Base-by-base conservation (phyloP, 2,329 filamentous ascomycete genomes). In the Rasamsonia emersonii region DNA sequence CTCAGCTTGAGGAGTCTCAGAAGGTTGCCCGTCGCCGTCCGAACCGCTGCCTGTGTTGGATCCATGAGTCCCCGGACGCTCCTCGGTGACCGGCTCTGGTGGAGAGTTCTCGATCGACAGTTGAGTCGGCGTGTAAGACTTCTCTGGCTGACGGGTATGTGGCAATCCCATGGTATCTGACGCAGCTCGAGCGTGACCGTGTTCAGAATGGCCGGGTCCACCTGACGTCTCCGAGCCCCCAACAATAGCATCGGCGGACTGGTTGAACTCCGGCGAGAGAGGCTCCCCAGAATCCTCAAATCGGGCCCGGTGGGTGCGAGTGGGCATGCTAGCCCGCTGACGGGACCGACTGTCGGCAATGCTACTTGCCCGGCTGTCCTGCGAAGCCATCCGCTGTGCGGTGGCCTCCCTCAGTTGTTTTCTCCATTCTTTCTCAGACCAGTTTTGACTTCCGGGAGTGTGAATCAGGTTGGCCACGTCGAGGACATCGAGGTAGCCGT, bases 381-480 rank as follows among this genome's bases (percentile, higher is more conserved):
- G 49, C 15, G 53, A 45, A 18, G 55, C 50, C 39, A 61, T 56
- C 21, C 61, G 51, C 24, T 54, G 58, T 4, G 82, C 77, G 0
- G 89, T 95, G 26, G 89, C 66, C 37, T 95, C 86, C 61, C 95
- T 96, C 54, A 98, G 62, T 49, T 81, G 77, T 51, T 79, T 82
- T 44, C 88, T 77, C 91, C 91, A 98, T 43, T 95, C 84, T 15
- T 79, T 72, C 59, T 96, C 91, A 26, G 69, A 78, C 86, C 88
- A 95, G 15, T 61, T 67, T 13, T 73, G 64, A 55, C 82, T 93
- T 13, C 82, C 84, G 3, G 86, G 73, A 3, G 80, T 79, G 41
- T 82, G 71, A 39, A 98, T 86, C 24, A 96, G 64, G 32, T 73
- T 72, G 3, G 80, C 78, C 10, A 96, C 84, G 52, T 98, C 91